Conservation (phyloP, 1,284 basidiomycete species). For the Naganishia albida region DNA sequence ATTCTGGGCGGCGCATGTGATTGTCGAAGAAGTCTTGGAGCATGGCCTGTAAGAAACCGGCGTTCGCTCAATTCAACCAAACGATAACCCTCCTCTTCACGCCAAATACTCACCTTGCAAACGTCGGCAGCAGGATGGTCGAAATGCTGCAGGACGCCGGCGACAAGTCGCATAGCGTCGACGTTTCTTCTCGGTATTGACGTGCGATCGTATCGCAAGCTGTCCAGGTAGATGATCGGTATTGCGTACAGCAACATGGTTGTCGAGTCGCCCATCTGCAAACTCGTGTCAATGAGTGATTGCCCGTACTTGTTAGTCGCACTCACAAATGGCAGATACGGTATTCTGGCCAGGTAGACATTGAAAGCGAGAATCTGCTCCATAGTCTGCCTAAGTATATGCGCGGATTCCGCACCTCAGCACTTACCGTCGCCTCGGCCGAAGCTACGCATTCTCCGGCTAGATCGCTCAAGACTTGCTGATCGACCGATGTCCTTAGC, state of each 20-base stretch:
- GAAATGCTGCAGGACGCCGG: slow-evolving; percentile 25
- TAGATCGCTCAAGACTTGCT: neutral
- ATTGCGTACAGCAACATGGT: slow-evolving; percentile 29
- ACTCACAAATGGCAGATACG: slow-evolving; percentile 27
- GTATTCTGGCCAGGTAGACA: slow-evolving; percentile 17
- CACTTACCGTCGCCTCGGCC: slow-evolving; percentile 19
- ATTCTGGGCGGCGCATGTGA: slow-evolving; percentile 13
- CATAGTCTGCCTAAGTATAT: neutral
- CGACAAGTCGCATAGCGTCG: slow-evolving; percentile 1
- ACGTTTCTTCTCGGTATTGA: slow-evolving; percentile 6
- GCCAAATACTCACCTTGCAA: slow-evolving; percentile 13
- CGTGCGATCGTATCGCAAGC: slow-evolving; percentile 7
- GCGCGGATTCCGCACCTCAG: neutral
- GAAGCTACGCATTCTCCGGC: slow-evolving; percentile 23
- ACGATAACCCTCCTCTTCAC: neutral
- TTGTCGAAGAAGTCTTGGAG: slow-evolving; percentile 23
- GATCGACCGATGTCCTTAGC: neutral
- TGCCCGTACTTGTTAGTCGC: no score
- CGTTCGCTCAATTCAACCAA: neutral
- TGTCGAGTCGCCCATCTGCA: slow-evolving; percentile 26
- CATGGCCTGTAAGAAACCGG: neutral
- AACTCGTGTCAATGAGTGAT: neutral
- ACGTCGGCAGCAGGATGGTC: slow-evolving; percentile 30
- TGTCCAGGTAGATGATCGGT: slow-evolving; percentile 30
- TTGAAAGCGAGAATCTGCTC: slow-evolving; percentile 26